phyloP scores from a whole-genome alignment of 345 rosid genomes.

The Euclidium syriacum region DNA sequence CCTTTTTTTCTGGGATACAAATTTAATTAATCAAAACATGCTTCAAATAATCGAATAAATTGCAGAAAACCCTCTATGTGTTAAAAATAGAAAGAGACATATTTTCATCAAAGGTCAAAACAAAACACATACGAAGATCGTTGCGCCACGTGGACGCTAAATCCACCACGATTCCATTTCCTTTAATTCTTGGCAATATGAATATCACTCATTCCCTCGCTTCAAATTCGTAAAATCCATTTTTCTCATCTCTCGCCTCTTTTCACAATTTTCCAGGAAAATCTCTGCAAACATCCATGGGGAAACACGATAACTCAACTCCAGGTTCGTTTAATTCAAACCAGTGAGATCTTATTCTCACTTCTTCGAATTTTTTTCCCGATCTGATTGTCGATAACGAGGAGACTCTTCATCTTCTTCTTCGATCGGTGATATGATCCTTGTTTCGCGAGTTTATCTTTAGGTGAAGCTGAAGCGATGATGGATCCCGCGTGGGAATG shows the following conservation, averaged over 20 bases:
- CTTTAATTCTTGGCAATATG: not conserved
- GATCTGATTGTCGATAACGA: not conserved
- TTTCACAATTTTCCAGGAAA: not conserved
- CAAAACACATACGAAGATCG: not conserved
- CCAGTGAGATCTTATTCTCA: not conserved
- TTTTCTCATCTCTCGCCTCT: not conserved
- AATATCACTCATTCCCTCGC: constrained; percentile 3
- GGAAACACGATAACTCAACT: not conserved
- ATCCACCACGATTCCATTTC: constrained; percentile 9
- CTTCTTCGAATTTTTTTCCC: not conserved
- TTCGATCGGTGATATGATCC: not conserved
- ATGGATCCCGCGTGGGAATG: constrained; percentile 39
- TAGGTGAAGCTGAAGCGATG: constrained; percentile 16
- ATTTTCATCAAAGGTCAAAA: constrained; percentile 26
- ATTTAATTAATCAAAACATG: too few relatives aligned
- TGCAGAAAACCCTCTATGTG: too few relatives aligned
- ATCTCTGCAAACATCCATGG: constrained; percentile 14
- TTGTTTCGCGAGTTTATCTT: not conserved
- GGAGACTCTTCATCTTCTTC: constrained; percentile 4
- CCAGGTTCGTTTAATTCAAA: constrained; percentile 7
- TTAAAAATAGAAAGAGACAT: too few relatives aligned
- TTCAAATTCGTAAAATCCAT: constrained; percentile 1
- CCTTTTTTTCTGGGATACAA: too few relatives aligned
- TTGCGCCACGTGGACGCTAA: constrained; percentile 21
- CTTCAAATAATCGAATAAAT: too few relatives aligned